Evolutionary conservation across 805 yeast species (phyloP).

Genomic region (Ogataea chonburiensis): DNA sequence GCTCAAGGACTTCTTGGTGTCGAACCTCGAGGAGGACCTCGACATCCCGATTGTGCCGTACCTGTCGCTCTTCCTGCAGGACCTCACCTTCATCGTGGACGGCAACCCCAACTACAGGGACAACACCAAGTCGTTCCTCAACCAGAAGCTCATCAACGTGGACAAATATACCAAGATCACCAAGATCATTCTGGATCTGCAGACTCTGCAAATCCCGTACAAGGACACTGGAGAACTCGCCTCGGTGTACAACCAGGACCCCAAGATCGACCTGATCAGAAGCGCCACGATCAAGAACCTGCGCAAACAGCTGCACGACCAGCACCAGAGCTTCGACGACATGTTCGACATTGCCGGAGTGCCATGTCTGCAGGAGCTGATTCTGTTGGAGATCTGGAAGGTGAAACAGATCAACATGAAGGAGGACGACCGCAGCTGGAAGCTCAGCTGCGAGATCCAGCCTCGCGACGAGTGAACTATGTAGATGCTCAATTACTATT

Average conservation of each 20-base stretch:
- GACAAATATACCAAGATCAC: conserved; percentile 72
- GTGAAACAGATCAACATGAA: conserved; percentile 57
- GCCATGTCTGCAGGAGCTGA: conserved; percentile 53
- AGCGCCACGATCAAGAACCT: conserved; percentile 31
- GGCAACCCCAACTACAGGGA: conserved; percentile 72
- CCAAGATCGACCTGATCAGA: conserved; percentile 28
- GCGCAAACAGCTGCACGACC: conserved; percentile 18
- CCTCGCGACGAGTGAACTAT: conserved; percentile 45
- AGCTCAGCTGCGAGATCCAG: conserved; percentile 61
- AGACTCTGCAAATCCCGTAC: conserved; percentile 65
- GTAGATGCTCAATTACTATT: neutral
- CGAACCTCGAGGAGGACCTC: conserved; percentile 40
- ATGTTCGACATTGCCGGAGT: conserved; percentile 39
- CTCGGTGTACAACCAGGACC: conserved; percentile 24
- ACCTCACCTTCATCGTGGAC: conserved; percentile 75
- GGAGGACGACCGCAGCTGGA: conserved; percentile 72
- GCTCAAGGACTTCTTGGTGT: conserved; percentile 52
- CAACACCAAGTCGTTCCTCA: conserved; percentile 48
- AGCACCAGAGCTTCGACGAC: conserved; percentile 26
- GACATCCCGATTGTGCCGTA: conserved; percentile 74
- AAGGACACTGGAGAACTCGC: conserved; percentile 35
- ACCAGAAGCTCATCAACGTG: conserved; percentile 63
- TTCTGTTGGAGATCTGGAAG: conserved; percentile 68
- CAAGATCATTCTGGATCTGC: conserved; percentile 62
- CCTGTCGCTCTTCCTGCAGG: conserved; percentile 71